These are phyloP conservation scores for Trichoderma sp. DNA, from an alignment of 2,329 filamentous ascomycete genomes.

Conservation along the genomic window DNA sequence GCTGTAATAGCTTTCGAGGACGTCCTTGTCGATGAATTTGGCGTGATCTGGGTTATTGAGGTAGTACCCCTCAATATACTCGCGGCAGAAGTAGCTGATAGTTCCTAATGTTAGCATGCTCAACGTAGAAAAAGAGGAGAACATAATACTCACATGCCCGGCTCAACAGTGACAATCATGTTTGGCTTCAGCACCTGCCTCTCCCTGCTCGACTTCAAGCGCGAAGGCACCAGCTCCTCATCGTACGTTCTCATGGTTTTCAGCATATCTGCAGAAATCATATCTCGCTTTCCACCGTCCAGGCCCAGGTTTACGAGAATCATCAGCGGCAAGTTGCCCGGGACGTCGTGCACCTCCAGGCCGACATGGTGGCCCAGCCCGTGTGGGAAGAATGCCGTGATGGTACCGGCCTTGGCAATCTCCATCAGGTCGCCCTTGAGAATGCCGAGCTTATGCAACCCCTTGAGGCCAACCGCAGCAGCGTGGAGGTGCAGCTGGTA, in stretches of 20 bases:
- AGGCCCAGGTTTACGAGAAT: constrained; percentile 35
- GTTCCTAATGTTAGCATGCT: constrained; percentile 4
- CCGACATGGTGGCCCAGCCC: constrained; percentile 67
- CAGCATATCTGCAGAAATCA: constrained; percentile 43
- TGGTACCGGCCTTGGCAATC: constrained; percentile 54
- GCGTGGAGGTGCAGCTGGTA: constrained; percentile 73
- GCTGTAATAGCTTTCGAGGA: constrained; percentile 68
- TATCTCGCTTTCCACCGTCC: constrained; percentile 45
- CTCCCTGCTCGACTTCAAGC: constrained; percentile 35
- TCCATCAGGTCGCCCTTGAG: constrained; percentile 64
- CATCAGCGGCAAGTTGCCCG: constrained; percentile 37
- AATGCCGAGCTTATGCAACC: constrained; percentile 71
- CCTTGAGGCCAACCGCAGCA: constrained; percentile 69
- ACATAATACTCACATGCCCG: constrained; percentile 58
- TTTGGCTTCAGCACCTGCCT: constrained; percentile 53
- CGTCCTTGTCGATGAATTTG: constrained; percentile 64
- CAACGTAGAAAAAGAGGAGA: neutral
- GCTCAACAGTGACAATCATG: constrained; percentile 79
- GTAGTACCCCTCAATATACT: constrained; percentile 71
- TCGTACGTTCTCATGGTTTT: constrained; percentile 33
- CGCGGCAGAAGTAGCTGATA: constrained; percentile 69
- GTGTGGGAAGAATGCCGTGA: constrained; percentile 66
- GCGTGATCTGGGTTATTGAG: constrained; percentile 59
- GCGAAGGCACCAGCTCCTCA: constrained; percentile 30
- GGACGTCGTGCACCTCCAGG: constrained; percentile 64